These are phyloP conservation scores for Lasiodiplodia citricola DNA, from an alignment of 2,329 filamentous ascomycete genomes.

Conservation along the genomic window DNA sequence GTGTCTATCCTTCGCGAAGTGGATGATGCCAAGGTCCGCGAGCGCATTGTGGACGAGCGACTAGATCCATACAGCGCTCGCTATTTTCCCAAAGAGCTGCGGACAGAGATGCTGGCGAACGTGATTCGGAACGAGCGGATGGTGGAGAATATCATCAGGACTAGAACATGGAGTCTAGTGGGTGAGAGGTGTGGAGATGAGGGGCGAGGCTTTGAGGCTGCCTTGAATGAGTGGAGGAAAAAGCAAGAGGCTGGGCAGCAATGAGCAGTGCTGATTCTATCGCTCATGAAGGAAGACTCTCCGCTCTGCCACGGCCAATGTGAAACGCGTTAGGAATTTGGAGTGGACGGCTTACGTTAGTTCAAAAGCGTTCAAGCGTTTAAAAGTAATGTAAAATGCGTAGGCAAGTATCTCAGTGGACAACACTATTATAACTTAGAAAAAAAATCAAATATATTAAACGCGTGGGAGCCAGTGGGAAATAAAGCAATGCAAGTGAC, in stretches of 20 bases:
- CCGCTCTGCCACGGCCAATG: constrained; percentile 5
- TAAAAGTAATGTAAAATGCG: background rate
- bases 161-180: constrained; percentile 80
- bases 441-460: background rate
- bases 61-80: constrained; percentile 89
- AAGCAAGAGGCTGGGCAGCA: background rate
- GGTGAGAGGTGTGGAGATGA: constrained; percentile 72
- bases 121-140: constrained; percentile 75
- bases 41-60: constrained; percentile 82
- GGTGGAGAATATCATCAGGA: constrained; percentile 79
- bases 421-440: background rate
- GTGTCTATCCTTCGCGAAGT: constrained; percentile 71
- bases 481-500: background rate
- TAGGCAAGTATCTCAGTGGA: background rate
- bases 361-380: constrained; percentile 8
- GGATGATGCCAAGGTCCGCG: constrained; percentile 72
- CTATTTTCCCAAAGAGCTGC: constrained; percentile 78
- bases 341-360: background rate
- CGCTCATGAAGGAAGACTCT: background rate
- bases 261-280: background rate
- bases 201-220: constrained; percentile 48
- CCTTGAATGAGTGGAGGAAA: constrained; percentile 43
- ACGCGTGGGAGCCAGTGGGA: background rate
- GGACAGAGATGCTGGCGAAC: constrained; percentile 78
- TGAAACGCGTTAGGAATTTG: background rate